Evolutionary conservation across 2,329 filamentous ascomycete genomes (phyloP).

Genomic region (Aspergillus pseudoterreus): DNA sequence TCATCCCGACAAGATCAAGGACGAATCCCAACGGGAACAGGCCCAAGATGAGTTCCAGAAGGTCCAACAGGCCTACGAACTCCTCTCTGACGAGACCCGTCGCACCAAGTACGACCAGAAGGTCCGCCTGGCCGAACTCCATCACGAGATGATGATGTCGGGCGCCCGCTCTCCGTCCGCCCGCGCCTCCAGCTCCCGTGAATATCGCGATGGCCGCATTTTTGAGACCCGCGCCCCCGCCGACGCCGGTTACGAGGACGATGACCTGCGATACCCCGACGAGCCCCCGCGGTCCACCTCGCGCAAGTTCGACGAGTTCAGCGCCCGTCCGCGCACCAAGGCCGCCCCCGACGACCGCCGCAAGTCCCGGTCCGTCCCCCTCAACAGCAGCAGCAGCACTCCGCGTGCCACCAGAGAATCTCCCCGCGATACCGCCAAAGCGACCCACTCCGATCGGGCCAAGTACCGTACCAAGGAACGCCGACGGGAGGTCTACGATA

Average conservation of each 20-base stretch:
- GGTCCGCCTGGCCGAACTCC: constrained; percentile 63
- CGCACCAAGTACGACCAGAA: constrained; percentile 75
- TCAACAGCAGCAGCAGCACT: constrained; percentile 9
- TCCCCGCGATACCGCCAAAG: constrained; percentile 28
- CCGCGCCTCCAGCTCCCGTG: constrained; percentile 25
- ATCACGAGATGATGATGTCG: constrained; percentile 47
- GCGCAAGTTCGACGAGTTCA: constrained; percentile 39
- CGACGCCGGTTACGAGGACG: constrained; percentile 35
- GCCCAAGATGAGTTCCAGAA: constrained; percentile 88
- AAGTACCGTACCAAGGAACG: constrained; percentile 43
- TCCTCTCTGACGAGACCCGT: constrained; percentile 73
- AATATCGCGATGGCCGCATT: constrained; percentile 40
- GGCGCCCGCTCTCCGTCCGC: constrained; percentile 36
- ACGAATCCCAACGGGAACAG: constrained; percentile 68
- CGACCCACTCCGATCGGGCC: constrained; percentile 30
- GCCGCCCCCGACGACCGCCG: constrained; percentile 34
- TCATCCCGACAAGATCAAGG: constrained; percentile 87
- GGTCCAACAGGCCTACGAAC: constrained; percentile 89
- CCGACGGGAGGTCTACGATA: constrained; percentile 38
- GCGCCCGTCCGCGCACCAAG: constrained; percentile 30
- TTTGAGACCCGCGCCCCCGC: constrained; percentile 44
- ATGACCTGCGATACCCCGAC: constrained; percentile 29
- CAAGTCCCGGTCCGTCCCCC: constrained; percentile 28
- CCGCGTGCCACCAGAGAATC: constrained; percentile 29
- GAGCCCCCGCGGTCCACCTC: constrained; percentile 34